Evolutionary conservation across 371 early-diverging fungal genomes (phyloP).

Genomic region (Gilbertella persicaria): DNA sequence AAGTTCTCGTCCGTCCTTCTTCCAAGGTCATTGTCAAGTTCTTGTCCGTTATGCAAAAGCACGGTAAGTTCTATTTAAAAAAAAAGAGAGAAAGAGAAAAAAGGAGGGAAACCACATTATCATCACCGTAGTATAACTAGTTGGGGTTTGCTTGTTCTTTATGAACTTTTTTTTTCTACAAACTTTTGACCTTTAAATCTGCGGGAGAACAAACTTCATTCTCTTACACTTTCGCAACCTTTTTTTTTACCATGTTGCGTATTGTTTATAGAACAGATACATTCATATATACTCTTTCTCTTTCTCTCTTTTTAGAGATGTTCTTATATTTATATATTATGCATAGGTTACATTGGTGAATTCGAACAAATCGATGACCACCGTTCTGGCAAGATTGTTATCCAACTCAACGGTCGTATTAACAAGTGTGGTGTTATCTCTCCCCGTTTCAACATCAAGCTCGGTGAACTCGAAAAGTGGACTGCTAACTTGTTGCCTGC

Average conservation of each 20-base stretch:
- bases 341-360: slow-evolving; percentile 97
- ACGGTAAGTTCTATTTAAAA: slow-evolving; percentile 66
- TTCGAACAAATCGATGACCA: slow-evolving; percentile 99
- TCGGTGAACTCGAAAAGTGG: slow-evolving; percentile 96
- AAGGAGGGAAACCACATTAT: background rate
- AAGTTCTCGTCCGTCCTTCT: slow-evolving; percentile 95
- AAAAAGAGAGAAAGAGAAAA: background rate
- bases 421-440: slow-evolving; percentile 99
- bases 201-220: slow-evolving; percentile 57
- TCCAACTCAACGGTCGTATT: slow-evolving; percentile 98
- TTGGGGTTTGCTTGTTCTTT: slow-evolving; percentile 45
- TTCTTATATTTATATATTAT: background rate
- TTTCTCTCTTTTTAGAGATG: slow-evolving; percentile 23
- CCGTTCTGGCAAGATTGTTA: slow-evolving; percentile 98
- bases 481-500: slow-evolving; percentile 98
- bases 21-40: slow-evolving; percentile 98
- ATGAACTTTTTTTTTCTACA: slow-evolving; percentile 24
- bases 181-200: slow-evolving; percentile 68
- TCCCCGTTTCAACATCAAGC: slow-evolving; percentile 98
- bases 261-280: background rate
- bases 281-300: slow-evolving; percentile 13
- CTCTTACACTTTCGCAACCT: background rate
- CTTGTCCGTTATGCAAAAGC: slow-evolving; percentile 99
- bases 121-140: slow-evolving; percentile 72
- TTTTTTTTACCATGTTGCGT: slow-evolving; percentile 11